Conservation (phyloP, 2,329 filamentous ascomycete species). For the Drechslerella dactyloides region DNA sequence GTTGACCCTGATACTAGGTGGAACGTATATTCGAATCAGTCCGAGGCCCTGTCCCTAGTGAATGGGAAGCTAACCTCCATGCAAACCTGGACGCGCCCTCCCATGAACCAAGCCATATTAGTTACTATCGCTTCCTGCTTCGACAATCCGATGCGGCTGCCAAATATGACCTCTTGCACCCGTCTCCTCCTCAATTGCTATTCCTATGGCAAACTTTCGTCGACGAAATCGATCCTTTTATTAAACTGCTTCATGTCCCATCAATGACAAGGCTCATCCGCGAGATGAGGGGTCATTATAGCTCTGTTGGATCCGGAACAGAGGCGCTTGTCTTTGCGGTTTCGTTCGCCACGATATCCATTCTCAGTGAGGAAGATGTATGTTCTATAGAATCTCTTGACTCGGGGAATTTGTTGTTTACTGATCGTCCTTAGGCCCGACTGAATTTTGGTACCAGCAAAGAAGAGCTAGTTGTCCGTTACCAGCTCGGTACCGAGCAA, state of each 20-base stretch:
- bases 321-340: conserved; percentile 66
- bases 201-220: conserved; percentile 53
- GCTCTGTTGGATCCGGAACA: conserved; percentile 55
- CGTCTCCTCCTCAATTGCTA: conserved; percentile 35
- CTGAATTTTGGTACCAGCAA: conserved; percentile 60
- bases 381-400: conserved; percentile 11
- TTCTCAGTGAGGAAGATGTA: conserved; percentile 56
- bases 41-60: conserved; percentile 28
- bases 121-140: conserved; percentile 33
- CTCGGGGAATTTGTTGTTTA: conserved; percentile 45
- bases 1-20: conserved; percentile 13
- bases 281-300: conserved; percentile 57
- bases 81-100: not conserved
- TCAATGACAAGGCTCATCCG: conserved; percentile 56
- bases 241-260: conserved; percentile 56
- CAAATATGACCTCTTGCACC: conserved; percentile 26
- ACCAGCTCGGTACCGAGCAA: conserved; percentile 65
- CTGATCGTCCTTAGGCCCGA: conserved; percentile 57
- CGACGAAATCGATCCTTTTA: conserved; percentile 52
- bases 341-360: conserved; percentile 64
- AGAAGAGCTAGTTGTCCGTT: conserved; percentile 60
- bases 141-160: conserved; percentile 35
- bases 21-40: conserved; percentile 45
- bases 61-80: conserved; percentile 23
- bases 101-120: conserved; percentile 19